These are phyloP conservation scores for Spathaspora sp. DNA, from an alignment of 805 yeast genomes.

Conservation along the genomic window DNA sequence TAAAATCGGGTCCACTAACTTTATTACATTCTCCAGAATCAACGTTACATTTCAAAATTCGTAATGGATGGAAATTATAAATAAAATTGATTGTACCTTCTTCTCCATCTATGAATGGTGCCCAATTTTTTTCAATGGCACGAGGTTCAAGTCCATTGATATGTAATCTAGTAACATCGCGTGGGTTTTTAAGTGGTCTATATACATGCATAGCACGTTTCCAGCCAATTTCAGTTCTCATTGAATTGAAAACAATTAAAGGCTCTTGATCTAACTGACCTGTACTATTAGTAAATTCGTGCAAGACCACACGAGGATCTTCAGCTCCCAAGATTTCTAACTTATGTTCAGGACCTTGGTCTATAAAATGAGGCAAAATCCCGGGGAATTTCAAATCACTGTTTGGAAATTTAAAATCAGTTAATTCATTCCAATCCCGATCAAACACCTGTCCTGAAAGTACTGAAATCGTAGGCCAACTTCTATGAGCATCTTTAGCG, in stretches of 20 bases:
- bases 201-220: slow-evolving; percentile 20
- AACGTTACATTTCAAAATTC: slow-evolving; percentile 14
- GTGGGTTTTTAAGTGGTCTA: slow-evolving; percentile 13
- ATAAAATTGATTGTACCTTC: slow-evolving; percentile 19
- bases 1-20: slow-evolving; percentile 11
- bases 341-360: slow-evolving; percentile 1
- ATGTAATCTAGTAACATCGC: slow-evolving; percentile 13
- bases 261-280: slow-evolving; percentile 17
- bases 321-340: slow-evolving; percentile 10
- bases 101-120: slow-evolving; percentile 23
- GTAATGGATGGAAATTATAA: slow-evolving; percentile 27
- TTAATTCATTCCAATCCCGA: slow-evolving; percentile 17
- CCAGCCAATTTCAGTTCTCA: slow-evolving; percentile 10
- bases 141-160: slow-evolving; percentile 7
- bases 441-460: slow-evolving; percentile 18
- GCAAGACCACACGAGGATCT: slow-evolving; percentile 15
- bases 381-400: slow-evolving; percentile 8
- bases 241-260: slow-evolving; percentile 17
- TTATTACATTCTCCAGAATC: slow-evolving; percentile 14
- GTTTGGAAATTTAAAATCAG: slow-evolving; percentile 7
- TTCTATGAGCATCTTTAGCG: slow-evolving; percentile 15
- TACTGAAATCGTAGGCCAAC: slow-evolving; percentile 22
- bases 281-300: slow-evolving; percentile 6
- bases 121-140: slow-evolving; percentile 34
- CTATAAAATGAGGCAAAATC: slow-evolving; percentile 9